Base-by-base conservation (phyloP, 2,329 filamentous ascomycete species). In the Cytospora mali region DNA sequence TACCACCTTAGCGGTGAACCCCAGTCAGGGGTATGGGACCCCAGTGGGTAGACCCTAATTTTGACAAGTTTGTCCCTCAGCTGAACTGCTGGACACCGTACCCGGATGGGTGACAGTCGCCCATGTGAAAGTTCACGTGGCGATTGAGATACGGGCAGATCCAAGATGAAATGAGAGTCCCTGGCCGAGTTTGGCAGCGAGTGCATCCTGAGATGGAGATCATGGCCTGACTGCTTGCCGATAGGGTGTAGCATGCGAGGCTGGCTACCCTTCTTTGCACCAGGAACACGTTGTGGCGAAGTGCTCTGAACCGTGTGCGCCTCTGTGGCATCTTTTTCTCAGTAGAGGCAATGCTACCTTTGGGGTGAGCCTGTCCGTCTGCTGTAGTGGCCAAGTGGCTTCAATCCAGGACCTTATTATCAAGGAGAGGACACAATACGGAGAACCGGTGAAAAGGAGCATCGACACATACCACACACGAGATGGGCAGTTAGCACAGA, bases 21-120 rank as follows among this genome's bases (percentile, higher is more conserved):
- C 50, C 42, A 35, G 31, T 60, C 58, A 60, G 58, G 58, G 58
- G 58, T 60, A 51, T 29, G 58, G 58, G 39, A 54, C 58, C 58
- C 42, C 50, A 60, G 58, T 60, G 58, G 58, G 58, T 60, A 60
- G 50, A 60, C 53, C 58, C 53, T 52, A 46, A 33, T 48, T 54
- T 48, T 60, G 50, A 50, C 50, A 54, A 39, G 31, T 54, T 60
- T 50, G 46, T 29, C 23, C 53, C 31, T 23, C 49, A 55, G 61
- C 54, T 64, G 51, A 29, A 27, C 48, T n/a, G n/a, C n/a, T 50
- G 11, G 33, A 27, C 21, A 14, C 35, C 35, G 35, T 39, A 39
- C 51, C 57, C 42, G 33, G 56, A 27, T 62, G 63, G 63, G 53
- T 62, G 63, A 52, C 63, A 65, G 63, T 65, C 63, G 51, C 60